Evolutionary conservation across 163 green algal genomes (phyloP).

Genomic region (Coccomyxa subellipsoidea): DNA sequence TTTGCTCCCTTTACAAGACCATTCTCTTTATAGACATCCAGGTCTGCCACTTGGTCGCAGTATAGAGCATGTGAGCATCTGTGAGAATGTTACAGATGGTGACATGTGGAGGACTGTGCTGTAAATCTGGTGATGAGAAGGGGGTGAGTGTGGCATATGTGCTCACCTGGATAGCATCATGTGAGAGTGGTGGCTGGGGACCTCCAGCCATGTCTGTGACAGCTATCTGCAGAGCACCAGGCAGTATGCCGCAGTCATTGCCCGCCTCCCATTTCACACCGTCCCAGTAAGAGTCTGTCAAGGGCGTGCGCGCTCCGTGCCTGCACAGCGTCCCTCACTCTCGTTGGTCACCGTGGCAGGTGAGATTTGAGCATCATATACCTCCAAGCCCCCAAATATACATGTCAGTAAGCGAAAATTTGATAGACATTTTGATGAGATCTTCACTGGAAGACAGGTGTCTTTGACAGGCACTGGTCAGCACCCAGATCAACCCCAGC

Average conservation of each 20-base stretch:
- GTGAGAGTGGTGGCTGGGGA: constrained; percentile 17
- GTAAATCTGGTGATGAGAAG: background rate
- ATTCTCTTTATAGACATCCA: too few species aligned
- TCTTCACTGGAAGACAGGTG: too few species aligned
- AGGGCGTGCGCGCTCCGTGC: constrained; percentile 66
- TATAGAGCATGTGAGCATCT: background rate
- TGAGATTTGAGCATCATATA: too few species aligned
- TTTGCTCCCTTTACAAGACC: background rate
- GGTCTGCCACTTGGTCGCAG: too few species aligned
- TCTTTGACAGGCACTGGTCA: too few species aligned
- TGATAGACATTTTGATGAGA: too few species aligned
- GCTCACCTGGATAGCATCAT: constrained; percentile 23
- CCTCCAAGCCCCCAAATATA: too few species aligned
- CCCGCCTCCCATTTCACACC: constrained; percentile 46
- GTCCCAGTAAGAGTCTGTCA: constrained; percentile 50
- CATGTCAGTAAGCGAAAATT: too few species aligned
- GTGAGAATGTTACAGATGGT: too few species aligned
- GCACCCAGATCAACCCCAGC: too few species aligned
- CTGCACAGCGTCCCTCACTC: too few species aligned
- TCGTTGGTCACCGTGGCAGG: too few species aligned
- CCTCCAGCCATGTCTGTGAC: constrained; percentile 25
- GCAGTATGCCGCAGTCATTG: constrained; percentile 42
- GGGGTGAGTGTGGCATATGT: background rate
- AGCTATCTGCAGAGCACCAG: constrained; percentile 29
- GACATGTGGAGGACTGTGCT: background rate